Evolutionary conservation across 2,329 filamentous ascomycete species (phyloP), one percentile per base, ranked within the genome.

Genomic region (Tetracladium maxilliforme): DNA sequence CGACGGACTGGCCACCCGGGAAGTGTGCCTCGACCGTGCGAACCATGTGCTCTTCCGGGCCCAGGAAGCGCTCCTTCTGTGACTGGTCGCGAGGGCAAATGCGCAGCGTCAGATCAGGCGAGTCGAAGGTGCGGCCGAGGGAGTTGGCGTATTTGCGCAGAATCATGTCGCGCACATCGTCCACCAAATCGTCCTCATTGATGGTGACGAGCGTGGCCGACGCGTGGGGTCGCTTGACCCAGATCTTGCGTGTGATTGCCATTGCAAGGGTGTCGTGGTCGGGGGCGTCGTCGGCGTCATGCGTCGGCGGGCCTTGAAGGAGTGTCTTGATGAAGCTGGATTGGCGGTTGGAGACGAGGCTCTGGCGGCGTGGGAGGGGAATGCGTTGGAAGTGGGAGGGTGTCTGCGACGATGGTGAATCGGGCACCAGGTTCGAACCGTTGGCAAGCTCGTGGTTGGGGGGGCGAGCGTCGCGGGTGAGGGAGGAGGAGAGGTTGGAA

Each of bases 141-240:
- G 84, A 92, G 52, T 98, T 95, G 39, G 74, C 72, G 49, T 95
- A 98, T 57, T 95, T 95, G 42, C 71, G 73, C 39, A 95, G 58
- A 29, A 95, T 90, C 61, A 83, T 71, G 39, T 94, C 90, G 39
- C 87, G 78, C 33, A 93, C 76, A 51, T 94, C 87, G 49, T 98
- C 90, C 29, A 95, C 86, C 39, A 95, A 56, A 44, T 93, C 84
- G 41, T 92, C 83, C 42, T 92, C 80, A 38, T 71, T 65, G 40
- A 92, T 79, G 32, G 77, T 72, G 28, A 98, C 77, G 41, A 90
- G 62, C 10, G 90, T 98, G 19, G 87, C 73, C 29, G 87, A 94
- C 30, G 75, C 80, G 35, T 76, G 68, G 12, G 80, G 79, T 41
- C 87, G 69, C 58, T 79, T 90, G 45, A 95, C 87, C 90, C 90